phyloP scores from a whole-genome alignment of 208 protist species.

The Wallacemonas rigidus region DNA sequence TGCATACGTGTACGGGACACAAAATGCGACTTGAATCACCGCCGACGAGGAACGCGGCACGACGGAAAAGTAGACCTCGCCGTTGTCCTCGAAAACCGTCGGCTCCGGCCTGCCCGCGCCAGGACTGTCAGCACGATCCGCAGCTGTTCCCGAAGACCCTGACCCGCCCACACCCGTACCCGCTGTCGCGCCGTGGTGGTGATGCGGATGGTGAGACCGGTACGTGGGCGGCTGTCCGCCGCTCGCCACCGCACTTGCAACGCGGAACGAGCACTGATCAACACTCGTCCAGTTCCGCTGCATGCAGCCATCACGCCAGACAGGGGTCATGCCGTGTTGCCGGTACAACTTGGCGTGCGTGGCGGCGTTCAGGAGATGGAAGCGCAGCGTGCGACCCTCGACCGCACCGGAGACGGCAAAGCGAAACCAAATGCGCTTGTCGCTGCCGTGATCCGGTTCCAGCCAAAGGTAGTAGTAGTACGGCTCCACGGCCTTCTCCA shows the following conservation, averaged over 20 bases:
- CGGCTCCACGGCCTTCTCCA: slow-evolving; percentile 50
- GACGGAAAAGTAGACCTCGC: slow-evolving; percentile 75
- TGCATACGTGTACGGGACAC: slow-evolving; percentile 84
- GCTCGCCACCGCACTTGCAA: slow-evolving; percentile 26
- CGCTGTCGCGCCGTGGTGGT: neutral
- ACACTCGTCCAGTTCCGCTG: slow-evolving; percentile 65
- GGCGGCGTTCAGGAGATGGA: slow-evolving; percentile 76
- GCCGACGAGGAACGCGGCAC: slow-evolving; percentile 44
- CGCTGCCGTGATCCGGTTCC: slow-evolving; percentile 64
- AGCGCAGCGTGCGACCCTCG: slow-evolving; percentile 45
- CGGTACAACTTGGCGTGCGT: slow-evolving; percentile 81
- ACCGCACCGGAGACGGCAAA: slow-evolving; percentile 65
- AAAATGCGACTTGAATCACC: slow-evolving; percentile 85
- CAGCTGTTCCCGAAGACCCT: too few relatives aligned
- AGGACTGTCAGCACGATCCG: too few relatives aligned
- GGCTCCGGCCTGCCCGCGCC: too few relatives aligned
- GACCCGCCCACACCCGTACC: too few relatives aligned
- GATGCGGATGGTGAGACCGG: slow-evolving; percentile 1
- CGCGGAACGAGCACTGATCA: slow-evolving; percentile 71
- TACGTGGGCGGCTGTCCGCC: neutral
- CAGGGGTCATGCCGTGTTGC: slow-evolving; percentile 77
- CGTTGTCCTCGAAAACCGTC: slow-evolving; percentile 35
- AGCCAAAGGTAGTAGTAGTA: slow-evolving; percentile 74
- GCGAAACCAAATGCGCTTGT: slow-evolving; percentile 89
- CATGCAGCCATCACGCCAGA: slow-evolving; percentile 64